Evolutionary conservation across 257 asterid genomes (phyloP).

Genomic region (Forsythia viridissima): DNA sequence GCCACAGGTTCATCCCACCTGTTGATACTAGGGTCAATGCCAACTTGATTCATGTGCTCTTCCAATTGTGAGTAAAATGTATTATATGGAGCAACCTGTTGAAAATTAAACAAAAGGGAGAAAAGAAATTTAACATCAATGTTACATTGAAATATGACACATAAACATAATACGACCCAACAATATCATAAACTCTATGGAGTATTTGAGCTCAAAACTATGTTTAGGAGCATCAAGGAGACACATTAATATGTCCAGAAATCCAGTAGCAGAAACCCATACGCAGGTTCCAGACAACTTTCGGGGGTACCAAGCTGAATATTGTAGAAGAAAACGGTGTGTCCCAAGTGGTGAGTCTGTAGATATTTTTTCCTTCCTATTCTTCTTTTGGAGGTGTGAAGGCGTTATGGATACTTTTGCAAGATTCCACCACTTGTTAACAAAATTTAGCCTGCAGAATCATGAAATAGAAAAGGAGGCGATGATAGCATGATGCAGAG

Average conservation of each 20-base stretch:
- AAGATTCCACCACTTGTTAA: not conserved
- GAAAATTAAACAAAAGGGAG: conserved; percentile 17
- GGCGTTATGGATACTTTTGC: not conserved
- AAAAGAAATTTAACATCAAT: conserved; percentile 14
- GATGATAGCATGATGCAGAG: conserved; percentile 9
- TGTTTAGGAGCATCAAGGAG: not conserved
- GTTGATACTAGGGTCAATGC: conserved; percentile 65
- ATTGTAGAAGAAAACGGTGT: not conserved
- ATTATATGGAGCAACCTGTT: conserved; percentile 88
- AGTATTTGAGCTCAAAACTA: not conserved
- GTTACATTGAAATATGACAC: not conserved
- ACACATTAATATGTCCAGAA: not conserved
- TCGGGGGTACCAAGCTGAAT: not conserved
- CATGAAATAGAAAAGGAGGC: not conserved
- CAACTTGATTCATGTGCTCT: conserved; percentile 85
- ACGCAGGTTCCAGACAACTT: not conserved
- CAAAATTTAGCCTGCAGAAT: conserved; percentile 4
- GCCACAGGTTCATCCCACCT: conserved; percentile 83
- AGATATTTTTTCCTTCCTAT: not conserved
- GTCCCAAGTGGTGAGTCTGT: not conserved
- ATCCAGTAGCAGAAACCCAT: not conserved
- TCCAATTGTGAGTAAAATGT: conserved; percentile 73
- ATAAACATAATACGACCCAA: not conserved
- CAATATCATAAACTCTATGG: not conserved
- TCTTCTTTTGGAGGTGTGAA: conserved; percentile 4